Base-by-base conservation (phyloP, 805 yeast species). In the Spathaspora girioi region DNA sequence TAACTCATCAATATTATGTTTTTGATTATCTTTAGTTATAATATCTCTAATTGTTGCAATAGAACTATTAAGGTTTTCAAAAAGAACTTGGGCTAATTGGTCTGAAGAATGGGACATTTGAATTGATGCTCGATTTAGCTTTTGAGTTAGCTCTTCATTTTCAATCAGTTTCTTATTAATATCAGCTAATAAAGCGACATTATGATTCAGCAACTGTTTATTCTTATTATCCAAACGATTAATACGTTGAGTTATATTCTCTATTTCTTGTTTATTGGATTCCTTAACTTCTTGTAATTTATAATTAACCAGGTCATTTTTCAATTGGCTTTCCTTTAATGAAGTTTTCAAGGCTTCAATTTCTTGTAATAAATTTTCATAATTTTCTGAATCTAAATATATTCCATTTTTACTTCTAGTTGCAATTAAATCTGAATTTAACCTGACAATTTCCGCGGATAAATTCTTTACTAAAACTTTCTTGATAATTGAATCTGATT, bases 341-440 rank as follows among this genome's bases (percentile, higher is more conserved):
- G 59, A 58, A 8, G 62, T 57, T 47, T 57, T 58, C 47, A 64
- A 52, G 9, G 62, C 54, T 18, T 77, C 78, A 43, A 60, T 59
- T 41, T 62, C 65, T 23, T 54, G 58, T 2, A 59, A 48, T 15
- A 69, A 54, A 19, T 56, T 55, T 18, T 62, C 55, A 58, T 85
- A 85, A 61, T 83, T 83, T 14, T 69, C 75, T 29, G 80, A 80
- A 58, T 83, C 82, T 77, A 88, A 67, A 59, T 73, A 84, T 20
- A 87, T 75, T 1, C 92, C 91, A 55, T 84, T 87, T 61, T 79
- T 84, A 9, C 71, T 68, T 54, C 85, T 75, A 0, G 89, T 77
- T 0, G 92, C 86, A 38, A 75, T 61, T 38, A 87, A 66, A 63
- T 88, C 94, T 38, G 75, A 73, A 56, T 82, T 77, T 35, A 86